Percentiles rank a stretch among this genome's conserved stretches.
These are phyloP conservation scores for Hevea brasiliensis DNA, from an alignment of 345 rosid species.

Conservation along the genomic window DNA sequence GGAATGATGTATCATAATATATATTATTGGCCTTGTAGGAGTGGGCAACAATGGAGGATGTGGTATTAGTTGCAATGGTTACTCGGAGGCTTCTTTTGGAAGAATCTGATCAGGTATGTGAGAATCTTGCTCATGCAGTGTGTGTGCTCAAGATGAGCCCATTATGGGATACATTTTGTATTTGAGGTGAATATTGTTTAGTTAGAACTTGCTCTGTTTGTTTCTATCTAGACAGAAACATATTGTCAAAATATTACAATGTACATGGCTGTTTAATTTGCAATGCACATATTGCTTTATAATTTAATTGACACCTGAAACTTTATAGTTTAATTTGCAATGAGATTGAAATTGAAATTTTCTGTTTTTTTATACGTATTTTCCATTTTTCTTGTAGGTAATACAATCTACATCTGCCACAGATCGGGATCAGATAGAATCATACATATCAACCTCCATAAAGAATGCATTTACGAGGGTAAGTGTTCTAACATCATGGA, in stretches of 20 bases:
- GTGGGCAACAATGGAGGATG: slow-evolving; percentile 64
- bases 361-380: too few relatives aligned
- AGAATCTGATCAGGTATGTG: slow-evolving; percentile 77
- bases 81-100: slow-evolving; percentile 84
- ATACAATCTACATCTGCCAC: slow-evolving; percentile 51
- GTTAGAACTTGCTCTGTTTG: not conserved
- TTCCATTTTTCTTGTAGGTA: slow-evolving; percentile 51
- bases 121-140: slow-evolving; percentile 1
- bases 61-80: slow-evolving; percentile 78
- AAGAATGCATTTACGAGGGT: slow-evolving; percentile 82
- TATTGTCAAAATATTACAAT: not conserved
- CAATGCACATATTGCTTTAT: not conserved
- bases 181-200: not conserved
- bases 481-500: slow-evolving; percentile 26
- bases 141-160: not conserved
- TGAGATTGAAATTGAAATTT: too few relatives aligned
- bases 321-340: too few relatives aligned
- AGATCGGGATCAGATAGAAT: slow-evolving; percentile 86
- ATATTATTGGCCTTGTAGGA: slow-evolving; percentile 44
- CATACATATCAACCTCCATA: slow-evolving; percentile 72
- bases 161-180: slow-evolving; percentile 7
- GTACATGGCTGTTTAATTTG: not conserved
- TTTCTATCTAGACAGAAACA: not conserved
- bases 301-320: not conserved
- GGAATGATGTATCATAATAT: slow-evolving; percentile 7